Evolutionary conservation across 208 protist genomes (phyloP), one percentile per base, ranked within the genome.

Genomic region (Acanthamoeba triangularis): DNA sequence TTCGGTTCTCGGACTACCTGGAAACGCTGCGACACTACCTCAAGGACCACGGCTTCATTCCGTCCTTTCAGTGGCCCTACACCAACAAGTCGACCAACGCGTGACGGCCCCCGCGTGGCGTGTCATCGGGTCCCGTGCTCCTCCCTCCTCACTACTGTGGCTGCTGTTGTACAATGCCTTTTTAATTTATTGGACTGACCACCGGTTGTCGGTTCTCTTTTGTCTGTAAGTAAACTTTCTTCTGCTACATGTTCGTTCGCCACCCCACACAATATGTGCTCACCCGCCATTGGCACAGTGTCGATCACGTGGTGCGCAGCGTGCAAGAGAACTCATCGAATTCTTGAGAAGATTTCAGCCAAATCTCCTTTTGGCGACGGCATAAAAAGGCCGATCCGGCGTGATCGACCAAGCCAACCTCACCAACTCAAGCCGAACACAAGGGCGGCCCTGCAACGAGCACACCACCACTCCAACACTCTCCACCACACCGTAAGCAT

Each of bases 41-140:
- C 41, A 93, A 93, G 61, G 87, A 93, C 87, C 87, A 93, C 23
- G 87, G 87, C 52, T 74, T 93, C 87, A 93, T 93, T 28, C 87
- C 87, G 35, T 76, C 87, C 87, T 93, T 93, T 59, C 54, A 93
- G 87, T 93, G 87, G 87, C 87, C 87, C 35, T 74, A 37, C n/a
- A 6, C 72, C 20, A 74, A 37, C 25, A 49, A 41, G 41, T n/a
- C 18, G 20, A 35, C 72, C 72, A 49, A 28, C 72, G 69, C 35
- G 69, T 78, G 69, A 78, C 7, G 35, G 69, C 33, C 16, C 52
- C 5, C 16, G 14, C 33, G 16, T 47, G 33, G 7, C 14, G 41
- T 47, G 41, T 47, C 23, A 65, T 20, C 23, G 28, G 16, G 59
- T 65, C 59, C 54, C 54, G 20, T 14, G 16, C 54, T 59, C 54